Evolutionary conservation across 306 rosid species (phyloP), one percentile per base, ranked within the genome.

Genomic region (Parietaria judaica): DNA sequence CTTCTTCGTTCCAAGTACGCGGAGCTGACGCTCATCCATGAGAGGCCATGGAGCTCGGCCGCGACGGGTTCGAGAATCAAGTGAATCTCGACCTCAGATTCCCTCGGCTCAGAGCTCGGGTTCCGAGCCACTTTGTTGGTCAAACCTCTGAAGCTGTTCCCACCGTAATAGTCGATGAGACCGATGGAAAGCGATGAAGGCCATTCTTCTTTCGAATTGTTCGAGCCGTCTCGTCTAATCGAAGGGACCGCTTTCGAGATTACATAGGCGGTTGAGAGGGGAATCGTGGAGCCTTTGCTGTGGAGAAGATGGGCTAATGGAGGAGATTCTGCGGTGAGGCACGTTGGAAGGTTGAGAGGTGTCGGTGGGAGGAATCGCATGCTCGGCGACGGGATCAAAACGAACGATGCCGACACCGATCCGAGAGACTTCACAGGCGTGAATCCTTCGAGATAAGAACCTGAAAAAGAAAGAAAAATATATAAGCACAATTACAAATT

Each of bases 371-470:
- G 96, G 83, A 86, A 92, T 64, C 82, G 92, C 90, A 92, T 84
- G 67, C 99, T 88, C 37, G 99, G 96, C 65, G 96, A 92, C 38
- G 99, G 99, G 79, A 92, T 92, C 56, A 92, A 66, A 66, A 92
- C 59, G 77, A 79, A 88, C 5, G 96, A 84, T 59, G 95, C 83
- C 66, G 96, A 78, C 5, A 86, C 57, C 57, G 96, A 78, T 68
- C 98, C 98, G 62, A 91, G 95, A 60, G 98, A 91, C 80, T 88
- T 91, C 61, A 91, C 96, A n/a, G 98, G 96, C 16, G 96, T 81
- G 73, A 85, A 87, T 61, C 96, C 98, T 85, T 91, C 98, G 7
- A 85, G 66, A 78, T 83, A 88, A 60, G 83, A 23, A 23, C 31
- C 31, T 23, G 31, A 23, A 23, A 23, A 23, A 23, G 31, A 23